Base-by-base conservation (phyloP, 768 basidiomycete genomes). In the Boletus huronensis region DNA sequence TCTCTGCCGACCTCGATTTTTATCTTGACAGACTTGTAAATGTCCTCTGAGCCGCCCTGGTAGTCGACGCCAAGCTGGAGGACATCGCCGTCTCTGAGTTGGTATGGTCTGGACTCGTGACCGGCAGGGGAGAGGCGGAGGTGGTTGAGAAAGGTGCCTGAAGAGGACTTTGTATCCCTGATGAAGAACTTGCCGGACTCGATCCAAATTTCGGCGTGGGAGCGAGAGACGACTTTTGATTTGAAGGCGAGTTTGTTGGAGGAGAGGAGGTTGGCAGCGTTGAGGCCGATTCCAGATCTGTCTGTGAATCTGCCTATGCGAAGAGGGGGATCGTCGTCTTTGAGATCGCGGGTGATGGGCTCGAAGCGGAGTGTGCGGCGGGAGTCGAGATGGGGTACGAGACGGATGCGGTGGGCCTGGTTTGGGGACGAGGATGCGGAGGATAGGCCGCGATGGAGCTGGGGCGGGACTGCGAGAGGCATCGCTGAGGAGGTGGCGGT, bases 1-100 rank as follows among this genome's bases (percentile, higher is more conserved):
- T 94, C 94, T 56, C 95, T 75, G 9, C 84, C 84, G 17, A 98
- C 71, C 73, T 99, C 96, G 48, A 98, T 77, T 60, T 90, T 81
- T 68, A 99, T 97, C 82, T 96, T 98, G 55, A 98, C 92, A 54
- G 90, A 92, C 74, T 97, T 89, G 72, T 96, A 98, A 49, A 96
- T 93, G 71, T 98, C 95, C 75, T 98, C 94, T 7, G 90, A 84
- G 0, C 96, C 96, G 6, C 96, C 96, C 70, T 98, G 95, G 72
- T 97, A 99, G 69, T 98, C 95, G 26, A 98, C 93, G 2, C 96
- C 95, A 1, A 98, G 83, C 72, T 98, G 96, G 19, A 98, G 73
- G 28, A 98, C 81, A 73, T 98, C 95, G 1, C 96, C 96, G 57
- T 98, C 95, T 72, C 89, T 92, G 62, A 98, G 77, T 57, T 82